These are phyloP conservation scores for Hippophae rhamnoides DNA, from an alignment of 306 rosid species.

Conservation along the genomic window DNA sequence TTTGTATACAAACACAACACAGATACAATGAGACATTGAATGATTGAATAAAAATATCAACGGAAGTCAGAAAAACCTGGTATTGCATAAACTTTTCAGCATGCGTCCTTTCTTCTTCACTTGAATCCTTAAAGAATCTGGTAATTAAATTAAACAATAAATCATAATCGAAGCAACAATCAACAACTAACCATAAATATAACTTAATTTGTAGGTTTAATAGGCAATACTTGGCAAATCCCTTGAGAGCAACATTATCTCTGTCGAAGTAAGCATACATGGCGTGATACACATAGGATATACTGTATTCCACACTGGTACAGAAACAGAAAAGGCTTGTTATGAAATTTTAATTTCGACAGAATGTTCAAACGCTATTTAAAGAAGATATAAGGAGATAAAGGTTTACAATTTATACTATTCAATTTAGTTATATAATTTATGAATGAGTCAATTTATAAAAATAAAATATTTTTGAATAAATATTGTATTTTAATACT, in stretches of 20 bases:
- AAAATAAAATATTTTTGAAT: not conserved
- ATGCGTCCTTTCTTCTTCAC: conserved; percentile 27
- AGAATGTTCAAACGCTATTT: not conserved
- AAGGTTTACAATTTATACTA: not conserved
- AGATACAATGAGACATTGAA: not conserved
- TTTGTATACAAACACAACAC: not conserved
- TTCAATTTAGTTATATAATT: not conserved
- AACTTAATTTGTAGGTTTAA: not conserved
- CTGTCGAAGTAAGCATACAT: conserved; percentile 34
- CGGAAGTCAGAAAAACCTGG: conserved; percentile 17
- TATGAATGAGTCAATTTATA: not conserved
- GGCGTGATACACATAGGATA: conserved; percentile 35
- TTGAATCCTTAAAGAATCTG: conserved; percentile 36
- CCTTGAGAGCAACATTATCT: conserved; percentile 40
- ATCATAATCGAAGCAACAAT: not conserved
- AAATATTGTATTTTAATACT: too few relatives aligned
- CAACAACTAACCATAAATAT: not conserved
- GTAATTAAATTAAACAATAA: not conserved
- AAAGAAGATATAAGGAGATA: not conserved
- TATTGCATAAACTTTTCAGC: conserved; percentile 36
- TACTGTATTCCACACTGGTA: conserved; percentile 30
- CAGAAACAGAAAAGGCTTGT: conserved; percentile 1
- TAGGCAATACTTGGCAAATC: conserved; percentile 29
- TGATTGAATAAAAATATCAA: not conserved
- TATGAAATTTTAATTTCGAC: not conserved